These are phyloP conservation scores for Chenopodium berlandieri DNA, from an alignment of 148 eudicot genomes.

Conservation along the genomic window DNA sequence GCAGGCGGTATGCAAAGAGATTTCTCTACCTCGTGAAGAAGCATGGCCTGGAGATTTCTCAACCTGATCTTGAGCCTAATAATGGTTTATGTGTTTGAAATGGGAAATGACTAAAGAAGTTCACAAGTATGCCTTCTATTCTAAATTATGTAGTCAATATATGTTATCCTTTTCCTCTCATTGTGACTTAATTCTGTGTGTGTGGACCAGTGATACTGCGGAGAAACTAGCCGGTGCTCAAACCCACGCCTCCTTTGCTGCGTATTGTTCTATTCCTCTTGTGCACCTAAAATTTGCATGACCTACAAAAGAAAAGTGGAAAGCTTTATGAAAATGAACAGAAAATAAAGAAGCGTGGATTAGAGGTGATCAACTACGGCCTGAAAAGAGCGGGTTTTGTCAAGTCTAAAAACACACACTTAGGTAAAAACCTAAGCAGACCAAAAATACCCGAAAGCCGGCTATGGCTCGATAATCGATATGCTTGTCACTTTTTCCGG, in stretches of 20 bases:
- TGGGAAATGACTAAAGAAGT: conserved; percentile 92
- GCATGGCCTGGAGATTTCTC: conserved; percentile 79
- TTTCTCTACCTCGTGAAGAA: conserved; percentile 77
- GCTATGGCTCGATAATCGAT: no score
- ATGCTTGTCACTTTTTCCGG: no score
- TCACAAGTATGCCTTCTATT: conserved; percentile 60
- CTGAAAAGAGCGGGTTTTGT: no score
- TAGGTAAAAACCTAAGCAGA: no score
- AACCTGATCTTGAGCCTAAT: conserved; percentile 85
- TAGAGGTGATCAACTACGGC: no score
- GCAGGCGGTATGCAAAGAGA: conserved; percentile 83
- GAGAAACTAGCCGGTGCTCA: conserved; percentile 91
- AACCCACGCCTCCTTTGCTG: conserved; percentile 91
- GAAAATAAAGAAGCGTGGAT: no score
- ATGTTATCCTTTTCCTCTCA: not conserved
- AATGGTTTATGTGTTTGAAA: conserved; percentile 49
- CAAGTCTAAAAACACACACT: no score
- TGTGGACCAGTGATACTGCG: conserved; percentile 57
- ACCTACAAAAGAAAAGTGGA: not conserved
- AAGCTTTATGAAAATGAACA: not conserved
- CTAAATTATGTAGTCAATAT: not conserved
- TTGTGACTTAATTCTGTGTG: conserved; percentile 14
- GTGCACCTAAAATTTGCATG: not conserved
- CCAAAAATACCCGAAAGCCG: no score
- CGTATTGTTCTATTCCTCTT: conserved; percentile 47